These are phyloP conservation scores for Penicillium simplicissimum DNA, from an alignment of 495 filamentous ascomycete species.

Conservation along the genomic window DNA sequence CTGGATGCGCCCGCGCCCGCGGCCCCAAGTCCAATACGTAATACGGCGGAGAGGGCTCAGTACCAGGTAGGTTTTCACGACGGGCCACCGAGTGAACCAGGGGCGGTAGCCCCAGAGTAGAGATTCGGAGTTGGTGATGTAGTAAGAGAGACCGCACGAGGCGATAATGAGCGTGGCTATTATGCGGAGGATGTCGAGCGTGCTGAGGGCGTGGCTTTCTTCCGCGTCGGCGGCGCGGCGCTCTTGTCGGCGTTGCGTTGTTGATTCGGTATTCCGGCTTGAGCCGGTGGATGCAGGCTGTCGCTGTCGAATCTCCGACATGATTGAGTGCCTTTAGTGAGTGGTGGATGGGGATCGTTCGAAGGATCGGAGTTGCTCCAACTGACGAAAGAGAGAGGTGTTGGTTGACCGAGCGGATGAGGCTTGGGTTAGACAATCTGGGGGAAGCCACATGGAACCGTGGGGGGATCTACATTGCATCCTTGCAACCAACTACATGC, in stretches of 20 bases:
- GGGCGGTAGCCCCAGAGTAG: conserved; percentile 70
- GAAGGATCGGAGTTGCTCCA: not conserved
- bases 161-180: conserved; percentile 68
- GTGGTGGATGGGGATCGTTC: conserved; percentile 1
- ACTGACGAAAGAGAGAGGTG: not conserved
- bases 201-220: conserved; percentile 44
- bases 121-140: conserved; percentile 69
- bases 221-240: conserved; percentile 14
- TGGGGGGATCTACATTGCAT: conserved; percentile 4
- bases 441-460: not conserved
- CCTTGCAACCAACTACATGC: not conserved
- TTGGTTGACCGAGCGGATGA: conserved; percentile 3
- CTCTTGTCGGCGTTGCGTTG: conserved; percentile 3
- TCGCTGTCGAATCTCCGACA: conserved; percentile 47
- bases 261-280: conserved; percentile 11
- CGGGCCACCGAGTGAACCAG: conserved; percentile 62
- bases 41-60: not conserved
- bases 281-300: conserved; percentile 18
- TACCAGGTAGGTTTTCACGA: conserved; percentile 66
- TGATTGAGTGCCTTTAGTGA: conserved; percentile 13
- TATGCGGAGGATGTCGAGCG: conserved; percentile 75
- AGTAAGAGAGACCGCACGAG: conserved; percentile 72
- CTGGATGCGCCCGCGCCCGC: not conserved
- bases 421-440: conserved; percentile 2
- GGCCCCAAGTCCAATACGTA: too few relatives aligned